Base-by-base conservation (phyloP, 805 yeast species). In the Teunomyces barrocoloradensis region DNA sequence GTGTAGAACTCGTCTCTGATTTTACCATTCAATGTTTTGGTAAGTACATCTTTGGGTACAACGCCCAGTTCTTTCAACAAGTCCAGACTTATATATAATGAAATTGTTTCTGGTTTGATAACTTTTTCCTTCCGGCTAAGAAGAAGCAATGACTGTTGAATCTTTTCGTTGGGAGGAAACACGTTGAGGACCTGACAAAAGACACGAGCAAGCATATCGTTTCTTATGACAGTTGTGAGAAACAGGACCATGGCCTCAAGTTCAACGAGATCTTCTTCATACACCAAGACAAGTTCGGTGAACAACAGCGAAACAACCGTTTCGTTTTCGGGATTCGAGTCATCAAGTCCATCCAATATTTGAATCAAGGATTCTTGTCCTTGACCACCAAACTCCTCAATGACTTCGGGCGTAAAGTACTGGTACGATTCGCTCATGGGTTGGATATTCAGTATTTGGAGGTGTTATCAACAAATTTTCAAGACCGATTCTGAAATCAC, bases 1-100 rank as follows among this genome's bases (percentile, higher is more conserved):
- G 82, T 69, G 60, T 71, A 70, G 56, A 67, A 57, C 61, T 74
- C 67, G 58, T 79, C 68, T 63, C 78, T 50, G 59, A 67, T 55
- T 43, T 61, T 48, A 42, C 68, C 56, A 54, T 71, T 66, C 56
- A 72, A 55, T 35, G 68, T 65, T 25, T 68, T 71, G 10, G 64
- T 73, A 34, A 77, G 64, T 32, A 57, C 44, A 12, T 64, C 63
- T 3, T 54, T 48, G 2, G 75, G 73, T 0, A 73, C 64, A 4
- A 71, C 51, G 0, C 59, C 65, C 30, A 56, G 48, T 17, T 43
- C 51, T 17, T 55, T 50, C 29, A 73, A 53, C 7, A 63, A 54
- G 5, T 69, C 73, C 1, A 66, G 49, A 29, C 62, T 57, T 4
- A 72, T 53, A 47, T 54, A 55, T 32, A 48, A 54, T 3, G 72